Base-by-base conservation (phyloP, 352 stramenopile genomes). In the Pythium dissimile region DNA sequence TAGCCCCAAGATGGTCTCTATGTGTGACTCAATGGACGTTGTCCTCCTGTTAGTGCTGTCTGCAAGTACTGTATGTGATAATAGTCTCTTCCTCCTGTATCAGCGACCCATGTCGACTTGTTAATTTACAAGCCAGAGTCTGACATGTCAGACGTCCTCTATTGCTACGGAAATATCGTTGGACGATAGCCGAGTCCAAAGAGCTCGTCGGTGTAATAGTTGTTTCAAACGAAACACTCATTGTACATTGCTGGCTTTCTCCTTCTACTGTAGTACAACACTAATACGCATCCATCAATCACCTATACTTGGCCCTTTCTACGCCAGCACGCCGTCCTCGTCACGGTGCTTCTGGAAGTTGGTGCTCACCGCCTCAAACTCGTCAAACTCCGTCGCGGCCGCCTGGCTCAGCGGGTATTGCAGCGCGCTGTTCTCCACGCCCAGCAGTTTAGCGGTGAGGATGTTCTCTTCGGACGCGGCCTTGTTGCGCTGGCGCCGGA, bases 361-460 rank as follows among this genome's bases (percentile, higher is more conserved):
- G 24, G 50, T 50, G 43, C 21, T 34, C 16, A 61, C 52, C 2
- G 59, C 21, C 9, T 67, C 59, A 46, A 62, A 67, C 15, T 62
- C 59, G 52, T 67, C 59, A 47, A 67, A 67, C 37, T 62, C 59
- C n/a, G n/a, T n/a, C n/a, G 26, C 20, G 50, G 1, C 28, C 31
- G 27, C 24, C 47, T 45, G 47, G 48, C 34, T 56, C 48, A 28
- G 21, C 7, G 28, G 13, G 12, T 28, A 13, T n/a, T 18, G 30
- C 20, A 41, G 24, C 7, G n/a, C 10, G n/a, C 16, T 28, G 32
- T 41, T 46, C 30, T 66, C 59, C 1, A 30, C 52, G 21, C 47
- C 51, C 23, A 67, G 59, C 30, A 67, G 31, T 26, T 62, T 61
- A 9, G 59, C 45, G 23, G 59, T 67, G 27, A 67, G 59, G 9